Percentiles rank a stretch among this genome's conserved stretches.
These are phyloP conservation scores for Aspergillus egyptiacus DNA, from an alignment of 495 filamentous ascomycete species.

Conservation along the genomic window DNA sequence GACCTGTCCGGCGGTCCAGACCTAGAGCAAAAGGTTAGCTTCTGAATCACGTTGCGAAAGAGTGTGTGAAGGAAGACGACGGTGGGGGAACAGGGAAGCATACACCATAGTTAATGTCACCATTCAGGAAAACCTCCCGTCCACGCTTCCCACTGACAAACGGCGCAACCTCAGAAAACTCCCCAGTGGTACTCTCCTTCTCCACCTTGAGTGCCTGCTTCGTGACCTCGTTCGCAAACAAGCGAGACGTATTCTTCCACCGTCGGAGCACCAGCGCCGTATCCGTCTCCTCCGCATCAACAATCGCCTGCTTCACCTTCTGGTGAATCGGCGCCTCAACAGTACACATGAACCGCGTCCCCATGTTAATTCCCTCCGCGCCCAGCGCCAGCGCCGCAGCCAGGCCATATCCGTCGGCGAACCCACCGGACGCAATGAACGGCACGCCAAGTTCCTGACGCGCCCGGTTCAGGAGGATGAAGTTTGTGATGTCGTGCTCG, in stretches of 20 bases:
- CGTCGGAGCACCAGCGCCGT: constrained; percentile 81
- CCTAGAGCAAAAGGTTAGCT: constrained; percentile 30
- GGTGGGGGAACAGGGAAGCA: constrained; percentile 35
- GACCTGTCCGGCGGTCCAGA: constrained; percentile 68
- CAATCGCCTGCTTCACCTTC: constrained; percentile 90
- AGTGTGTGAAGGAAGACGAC: too few species aligned
- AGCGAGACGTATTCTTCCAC: constrained; percentile 86
- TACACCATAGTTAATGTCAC: constrained; percentile 86
- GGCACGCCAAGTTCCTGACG: constrained; percentile 78
- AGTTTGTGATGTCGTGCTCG: constrained; percentile 95
- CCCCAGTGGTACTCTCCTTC: constrained; percentile 73
- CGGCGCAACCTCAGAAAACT: constrained; percentile 86
- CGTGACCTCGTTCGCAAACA: constrained; percentile 87
- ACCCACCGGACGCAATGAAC: constrained; percentile 93
- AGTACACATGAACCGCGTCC: constrained; percentile 90
- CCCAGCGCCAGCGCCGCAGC: constrained; percentile 88
- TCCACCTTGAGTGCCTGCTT: constrained; percentile 77
- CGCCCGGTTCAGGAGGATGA: constrained; percentile 83
- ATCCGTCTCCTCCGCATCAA: constrained; percentile 81
- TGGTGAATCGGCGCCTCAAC: constrained; percentile 86
- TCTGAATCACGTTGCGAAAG: background rate
- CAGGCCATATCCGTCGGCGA: constrained; percentile 89
- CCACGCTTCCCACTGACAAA: constrained; percentile 91
- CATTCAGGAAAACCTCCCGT: constrained; percentile 83
- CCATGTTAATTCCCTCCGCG: constrained; percentile 94